Conservation (phyloP, 305 asterid genomes). For the Fraxinus floribunda region DNA sequence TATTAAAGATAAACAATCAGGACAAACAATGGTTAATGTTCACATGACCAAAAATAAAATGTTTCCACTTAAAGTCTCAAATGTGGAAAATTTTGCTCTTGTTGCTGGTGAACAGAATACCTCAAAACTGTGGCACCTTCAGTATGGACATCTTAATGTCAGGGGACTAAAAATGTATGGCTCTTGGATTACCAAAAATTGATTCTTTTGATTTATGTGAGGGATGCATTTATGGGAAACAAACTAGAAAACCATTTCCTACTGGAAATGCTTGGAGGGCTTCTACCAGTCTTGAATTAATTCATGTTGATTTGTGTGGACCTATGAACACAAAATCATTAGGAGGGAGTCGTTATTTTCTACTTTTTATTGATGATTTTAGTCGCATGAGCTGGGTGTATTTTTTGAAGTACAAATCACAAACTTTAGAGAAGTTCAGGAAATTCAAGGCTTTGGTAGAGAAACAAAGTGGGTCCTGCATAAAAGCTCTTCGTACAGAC, state of each 20-base stretch:
- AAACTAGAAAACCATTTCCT: not conserved
- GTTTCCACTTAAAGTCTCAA: not conserved
- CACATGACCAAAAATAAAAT: not conserved
- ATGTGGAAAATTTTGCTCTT: not conserved
- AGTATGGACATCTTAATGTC: not conserved
- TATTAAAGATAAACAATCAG: not conserved
- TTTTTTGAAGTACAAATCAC: not conserved
- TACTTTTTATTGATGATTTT: not conserved
- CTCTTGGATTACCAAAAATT: not conserved
- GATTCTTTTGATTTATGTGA: not conserved
- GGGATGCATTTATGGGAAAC: not conserved
- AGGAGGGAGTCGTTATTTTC: not conserved
- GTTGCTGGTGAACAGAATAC: not conserved
- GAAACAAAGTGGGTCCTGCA: not conserved
- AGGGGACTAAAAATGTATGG: not conserved
- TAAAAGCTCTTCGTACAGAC: not conserved
- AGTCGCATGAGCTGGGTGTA: not conserved
- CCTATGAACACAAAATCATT: not conserved
- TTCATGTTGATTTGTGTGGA: not conserved
- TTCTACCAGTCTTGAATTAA: not conserved
- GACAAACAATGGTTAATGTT: not conserved
- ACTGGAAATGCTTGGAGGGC: not conserved
- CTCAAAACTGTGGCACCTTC: not conserved
- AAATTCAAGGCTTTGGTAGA: not conserved
- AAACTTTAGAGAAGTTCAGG: not conserved